Evolutionary conservation across 108 stramenopile species (phyloP).

Genomic region (Cyclotella choctawhatcheeana): DNA sequence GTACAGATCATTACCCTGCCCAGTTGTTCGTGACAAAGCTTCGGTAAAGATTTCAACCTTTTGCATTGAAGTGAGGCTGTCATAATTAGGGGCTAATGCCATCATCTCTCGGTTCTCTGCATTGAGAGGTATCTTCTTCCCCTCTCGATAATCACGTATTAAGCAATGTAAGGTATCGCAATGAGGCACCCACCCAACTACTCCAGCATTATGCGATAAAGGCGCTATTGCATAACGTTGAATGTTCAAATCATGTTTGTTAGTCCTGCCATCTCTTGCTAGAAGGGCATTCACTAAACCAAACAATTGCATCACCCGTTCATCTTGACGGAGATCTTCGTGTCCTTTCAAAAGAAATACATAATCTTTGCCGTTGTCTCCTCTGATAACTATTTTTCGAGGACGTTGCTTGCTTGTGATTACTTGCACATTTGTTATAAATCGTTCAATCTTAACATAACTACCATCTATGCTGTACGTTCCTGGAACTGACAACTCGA

Average conservation of each 20-base stretch:
- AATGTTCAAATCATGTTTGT: slow-evolving; percentile 93
- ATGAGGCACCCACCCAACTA: slow-evolving; percentile 99
- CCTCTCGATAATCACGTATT: slow-evolving; percentile 92
- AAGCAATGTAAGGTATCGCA: slow-evolving; percentile 98
- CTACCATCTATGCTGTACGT: slow-evolving; percentile 93
- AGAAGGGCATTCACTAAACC: slow-evolving; percentile 98
- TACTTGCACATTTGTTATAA: slow-evolving; percentile 86
- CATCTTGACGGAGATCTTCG: slow-evolving; percentile 99
- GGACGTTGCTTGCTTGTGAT: slow-evolving; percentile 99
- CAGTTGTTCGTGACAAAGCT: slow-evolving; percentile 83
- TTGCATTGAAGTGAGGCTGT: slow-evolving; percentile 93
- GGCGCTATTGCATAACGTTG: slow-evolving; percentile 96
- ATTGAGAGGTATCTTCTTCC: slow-evolving; percentile 90
- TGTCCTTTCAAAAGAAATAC: slow-evolving; percentile 99
- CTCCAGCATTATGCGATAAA: slow-evolving; percentile 95
- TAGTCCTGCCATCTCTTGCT: slow-evolving; percentile 91
- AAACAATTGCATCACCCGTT: slow-evolving; percentile 99
- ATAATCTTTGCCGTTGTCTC: slow-evolving; percentile 97
- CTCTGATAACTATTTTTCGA: slow-evolving; percentile 93
- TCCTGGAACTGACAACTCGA: slow-evolving; percentile 97
- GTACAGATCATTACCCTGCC: slow-evolving; percentile 92
- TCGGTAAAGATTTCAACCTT: slow-evolving; percentile 98
- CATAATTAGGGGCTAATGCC: slow-evolving; percentile 91
- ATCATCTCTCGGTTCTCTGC: slow-evolving; percentile 96
- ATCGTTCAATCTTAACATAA: slow-evolving; percentile 92